Evolutionary conservation across 345 rosid species (phyloP).

Genomic region (Euphorbia tirucalli): DNA sequence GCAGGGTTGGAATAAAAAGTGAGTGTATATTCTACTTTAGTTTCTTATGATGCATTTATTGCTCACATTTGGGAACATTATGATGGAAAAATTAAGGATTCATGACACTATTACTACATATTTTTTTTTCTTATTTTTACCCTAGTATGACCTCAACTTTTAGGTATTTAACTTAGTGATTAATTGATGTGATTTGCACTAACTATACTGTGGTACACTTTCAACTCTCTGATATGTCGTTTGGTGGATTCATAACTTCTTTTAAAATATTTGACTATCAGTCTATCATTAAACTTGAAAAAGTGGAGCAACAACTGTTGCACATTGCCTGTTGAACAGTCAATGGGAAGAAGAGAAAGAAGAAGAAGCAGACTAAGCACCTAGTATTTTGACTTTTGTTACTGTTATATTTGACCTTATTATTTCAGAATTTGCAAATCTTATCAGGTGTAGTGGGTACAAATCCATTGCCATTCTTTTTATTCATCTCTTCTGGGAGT

Average conservation of each 20-base stretch:
- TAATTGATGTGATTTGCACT: conserved; percentile 11
- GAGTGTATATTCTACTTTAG: conserved; percentile 41
- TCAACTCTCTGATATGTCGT: not conserved
- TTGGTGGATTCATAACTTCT: not conserved
- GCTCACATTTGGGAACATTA: conserved; percentile 19
- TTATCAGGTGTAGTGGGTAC: not conserved
- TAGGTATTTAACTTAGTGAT: conserved; percentile 2
- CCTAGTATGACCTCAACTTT: not conserved
- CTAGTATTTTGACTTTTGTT: not conserved
- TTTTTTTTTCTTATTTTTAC: not conserved
- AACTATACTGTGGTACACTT: not conserved
- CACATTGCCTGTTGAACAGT: not conserved
- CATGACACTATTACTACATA: conserved; percentile 8
- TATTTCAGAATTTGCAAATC: not conserved
- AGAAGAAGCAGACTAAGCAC: not conserved
- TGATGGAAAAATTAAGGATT: conserved; percentile 10
- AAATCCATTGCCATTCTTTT: not conserved
- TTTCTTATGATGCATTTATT: not conserved
- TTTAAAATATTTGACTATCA: not conserved
- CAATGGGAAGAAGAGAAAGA: not conserved
- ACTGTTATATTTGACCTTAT: not conserved
- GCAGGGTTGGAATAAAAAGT: conserved; percentile 99
- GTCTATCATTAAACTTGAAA: not conserved
- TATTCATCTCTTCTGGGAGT: not conserved
- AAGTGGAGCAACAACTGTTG: not conserved